Conservation (phyloP, 163 green algal species). For the Dunaliella salina region DNA sequence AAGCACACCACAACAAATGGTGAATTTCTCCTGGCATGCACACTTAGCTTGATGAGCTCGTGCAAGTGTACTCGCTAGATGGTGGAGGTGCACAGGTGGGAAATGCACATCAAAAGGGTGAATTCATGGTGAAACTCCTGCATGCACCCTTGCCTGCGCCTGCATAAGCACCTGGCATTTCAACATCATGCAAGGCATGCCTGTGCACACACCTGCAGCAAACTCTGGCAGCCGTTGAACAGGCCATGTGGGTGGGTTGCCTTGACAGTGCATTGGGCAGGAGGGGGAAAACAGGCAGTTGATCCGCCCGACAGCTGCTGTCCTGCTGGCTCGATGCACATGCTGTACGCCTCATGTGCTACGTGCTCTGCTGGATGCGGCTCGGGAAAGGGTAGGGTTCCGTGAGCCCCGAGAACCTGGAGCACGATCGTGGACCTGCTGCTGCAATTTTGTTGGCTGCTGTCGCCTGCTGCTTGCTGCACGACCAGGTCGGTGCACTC, state of each 20-base stretch:
- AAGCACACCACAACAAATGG: too few species aligned
- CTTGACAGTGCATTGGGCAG: not conserved
- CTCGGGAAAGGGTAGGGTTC: not conserved
- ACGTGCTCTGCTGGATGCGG: not conserved
- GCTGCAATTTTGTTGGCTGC: not conserved
- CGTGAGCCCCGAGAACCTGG: not conserved
- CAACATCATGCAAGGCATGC: not conserved
- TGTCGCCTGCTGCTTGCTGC: not conserved
- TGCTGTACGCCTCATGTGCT: not conserved
- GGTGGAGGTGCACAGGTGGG: too few species aligned
- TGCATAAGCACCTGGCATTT: too few species aligned
- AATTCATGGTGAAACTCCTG: too few species aligned
- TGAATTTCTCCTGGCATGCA: too few species aligned
- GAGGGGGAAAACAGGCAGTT: not conserved
- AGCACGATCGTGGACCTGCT: slow-evolving; percentile 8
- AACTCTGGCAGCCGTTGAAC: slow-evolving; percentile 6
- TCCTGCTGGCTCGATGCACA: not conserved
- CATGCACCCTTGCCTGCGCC: too few species aligned
- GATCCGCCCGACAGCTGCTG: too few species aligned
- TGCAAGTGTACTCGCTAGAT: too few species aligned
- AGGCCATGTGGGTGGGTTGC: not conserved
- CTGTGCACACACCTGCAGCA: slow-evolving; percentile 10
- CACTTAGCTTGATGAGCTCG: too few species aligned
- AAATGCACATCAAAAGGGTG: too few species aligned
- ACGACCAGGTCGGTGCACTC: not conserved